Evolutionary conservation across 1,284 basidiomycete species (phyloP), one percentile per base, ranked within the genome.

Genomic region (Ceratobasidium papillatum): DNA sequence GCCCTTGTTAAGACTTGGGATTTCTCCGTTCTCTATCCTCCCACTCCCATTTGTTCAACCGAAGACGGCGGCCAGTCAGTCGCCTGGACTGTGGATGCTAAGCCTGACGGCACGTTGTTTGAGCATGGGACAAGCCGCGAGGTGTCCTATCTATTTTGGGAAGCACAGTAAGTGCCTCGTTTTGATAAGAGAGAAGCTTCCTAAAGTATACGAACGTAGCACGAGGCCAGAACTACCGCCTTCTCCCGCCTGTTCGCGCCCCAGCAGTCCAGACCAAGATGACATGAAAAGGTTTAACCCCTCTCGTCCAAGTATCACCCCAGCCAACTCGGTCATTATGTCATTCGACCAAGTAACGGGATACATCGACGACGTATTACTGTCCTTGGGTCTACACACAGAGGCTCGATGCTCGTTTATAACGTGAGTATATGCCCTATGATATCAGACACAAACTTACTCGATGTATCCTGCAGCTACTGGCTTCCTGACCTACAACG

Each of bases 331-430:
- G 19, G 56, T 34, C 5, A 25, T 71, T 2, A 8, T 71, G n/a
- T 41, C 68, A 11, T 47, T 71, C 30, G 56, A 71, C 17, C 59
- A 71, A n/a, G 54, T 54, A 2, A 22, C 49, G 9, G 75, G 63
- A 0, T 85, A 85, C 77, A 80, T 86, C 32, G 81, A 86, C 73
- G 77, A 74, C 4, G 78, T 78, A 0, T 80, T 86, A 7, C 66
- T 72, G 3, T 75, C 77, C 0, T 81, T 86, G 0, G 80, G 81
- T 0, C 81, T 86, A 0, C 82, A 86, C 72, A 81, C 80, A 0
- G 82, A 85, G 75, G 85, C 84, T 1, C 80, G 84, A 62, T 84
- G 82, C 12, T 84, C 83, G 4, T 86, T 86, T 77, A 83, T 86
- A 75, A 84, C 81, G 78, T 82, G 58, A 34, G 82, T 81, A 84